These are phyloP conservation scores for Monilinia vaccinii-corymbosi DNA, from an alignment of 2,329 filamentous ascomycete genomes.

Conservation along the genomic window DNA sequence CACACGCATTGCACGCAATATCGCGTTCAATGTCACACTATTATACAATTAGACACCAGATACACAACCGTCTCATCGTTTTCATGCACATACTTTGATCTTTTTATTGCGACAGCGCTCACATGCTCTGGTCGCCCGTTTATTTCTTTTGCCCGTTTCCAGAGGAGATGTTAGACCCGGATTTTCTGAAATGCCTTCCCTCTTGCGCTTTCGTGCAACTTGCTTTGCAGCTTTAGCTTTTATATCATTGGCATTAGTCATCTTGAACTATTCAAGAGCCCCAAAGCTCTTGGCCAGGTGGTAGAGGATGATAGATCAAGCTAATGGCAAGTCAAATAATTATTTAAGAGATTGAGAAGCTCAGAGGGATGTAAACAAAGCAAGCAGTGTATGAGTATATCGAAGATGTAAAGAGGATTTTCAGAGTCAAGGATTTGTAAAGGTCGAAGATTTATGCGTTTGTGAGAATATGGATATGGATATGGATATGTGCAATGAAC, in stretches of 20 bases:
- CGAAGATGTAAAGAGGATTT: not conserved
- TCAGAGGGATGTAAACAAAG: not conserved
- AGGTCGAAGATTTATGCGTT: not conserved
- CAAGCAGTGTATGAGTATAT: not conserved
- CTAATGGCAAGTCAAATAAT: not conserved
- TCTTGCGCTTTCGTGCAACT: not conserved
- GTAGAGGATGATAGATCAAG: too few relatives aligned
- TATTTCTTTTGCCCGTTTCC: not conserved
- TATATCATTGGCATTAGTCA: not conserved
- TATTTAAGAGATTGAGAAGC: not conserved
- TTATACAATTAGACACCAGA: not conserved
- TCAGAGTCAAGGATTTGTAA: not conserved
- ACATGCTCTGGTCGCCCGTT: slow-evolving; percentile 3
- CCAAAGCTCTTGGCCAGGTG: not conserved
- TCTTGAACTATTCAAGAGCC: not conserved
- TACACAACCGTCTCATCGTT: not conserved
- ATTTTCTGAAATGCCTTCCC: not conserved
- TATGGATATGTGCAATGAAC: not conserved
- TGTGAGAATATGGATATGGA: too few relatives aligned
- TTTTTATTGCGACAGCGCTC: slow-evolving; percentile 6
- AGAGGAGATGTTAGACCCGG: not conserved
- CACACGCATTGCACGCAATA: slow-evolving; percentile 2
- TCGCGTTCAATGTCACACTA: not conserved
- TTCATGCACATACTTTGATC: not conserved
- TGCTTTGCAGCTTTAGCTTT: not conserved